These are phyloP conservation scores for Aspergillus bridgeri DNA, from an alignment of 495 filamentous ascomycete species.

Conservation along the genomic window DNA sequence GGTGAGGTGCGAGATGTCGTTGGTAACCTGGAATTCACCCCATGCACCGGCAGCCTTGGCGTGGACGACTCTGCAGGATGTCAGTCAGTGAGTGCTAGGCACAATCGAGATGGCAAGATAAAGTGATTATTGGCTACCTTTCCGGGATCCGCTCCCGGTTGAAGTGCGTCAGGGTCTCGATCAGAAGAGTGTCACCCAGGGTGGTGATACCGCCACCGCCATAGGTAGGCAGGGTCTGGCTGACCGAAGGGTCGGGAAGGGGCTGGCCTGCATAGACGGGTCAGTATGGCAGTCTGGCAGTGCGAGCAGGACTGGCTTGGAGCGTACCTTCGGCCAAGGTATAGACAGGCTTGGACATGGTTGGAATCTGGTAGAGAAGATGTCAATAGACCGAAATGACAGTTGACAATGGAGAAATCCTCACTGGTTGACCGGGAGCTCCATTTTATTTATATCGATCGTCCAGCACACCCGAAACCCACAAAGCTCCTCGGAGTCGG, in stretches of 20 bases:
- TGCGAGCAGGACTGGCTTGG: background rate
- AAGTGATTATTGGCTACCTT: conserved; percentile 23
- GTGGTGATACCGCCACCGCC: conserved; percentile 27
- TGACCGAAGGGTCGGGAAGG: conserved; percentile 24
- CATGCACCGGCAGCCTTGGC: conserved; percentile 58
- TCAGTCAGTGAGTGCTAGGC: conserved; percentile 3
- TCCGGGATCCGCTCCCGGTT: conserved; percentile 51
- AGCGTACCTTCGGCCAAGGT: conserved; percentile 17
- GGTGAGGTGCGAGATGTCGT: conserved; percentile 48
- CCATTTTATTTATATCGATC: background rate
- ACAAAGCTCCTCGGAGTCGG: background rate
- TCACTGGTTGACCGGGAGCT: background rate
- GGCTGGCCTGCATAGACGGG: conserved; percentile 23
- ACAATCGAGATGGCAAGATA: background rate
- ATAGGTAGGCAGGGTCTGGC: conserved; percentile 24
- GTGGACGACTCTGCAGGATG: conserved; percentile 52
- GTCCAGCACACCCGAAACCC: background rate
- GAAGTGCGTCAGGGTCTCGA: conserved; percentile 50
- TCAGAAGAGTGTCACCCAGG: conserved; percentile 28
- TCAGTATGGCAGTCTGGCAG: background rate
- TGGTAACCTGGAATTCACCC: conserved; percentile 60
- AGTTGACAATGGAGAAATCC: background rate
- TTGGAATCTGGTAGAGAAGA: background rate
- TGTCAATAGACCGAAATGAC: background rate
- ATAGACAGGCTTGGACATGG: conserved; percentile 9